Evolutionary conservation across 1,139 yeast species (phyloP).

Genomic region (Suhomyces guaymorum): DNA sequence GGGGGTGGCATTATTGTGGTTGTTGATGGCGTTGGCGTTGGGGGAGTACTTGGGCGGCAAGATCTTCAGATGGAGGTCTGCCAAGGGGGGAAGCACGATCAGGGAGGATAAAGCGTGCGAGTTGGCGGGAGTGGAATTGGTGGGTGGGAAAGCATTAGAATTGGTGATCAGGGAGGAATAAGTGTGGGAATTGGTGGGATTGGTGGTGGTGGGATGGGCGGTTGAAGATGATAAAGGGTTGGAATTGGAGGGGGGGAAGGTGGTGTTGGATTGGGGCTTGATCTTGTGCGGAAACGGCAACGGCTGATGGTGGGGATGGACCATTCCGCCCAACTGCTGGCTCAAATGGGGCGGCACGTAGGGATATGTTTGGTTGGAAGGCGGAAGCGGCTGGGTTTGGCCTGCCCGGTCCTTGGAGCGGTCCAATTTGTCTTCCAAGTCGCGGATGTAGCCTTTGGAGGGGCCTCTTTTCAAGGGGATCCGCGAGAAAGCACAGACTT

Average conservation of each 20-base stretch:
- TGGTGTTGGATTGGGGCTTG: no score
- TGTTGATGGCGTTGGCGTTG: constrained; percentile 4
- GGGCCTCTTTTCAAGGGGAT: constrained; percentile 79
- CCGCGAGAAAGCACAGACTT: constrained; percentile 62
- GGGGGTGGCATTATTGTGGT: constrained; percentile 3
- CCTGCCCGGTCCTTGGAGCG: constrained; percentile 9
- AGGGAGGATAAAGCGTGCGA: no score
- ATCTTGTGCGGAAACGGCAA: constrained; percentile 22
- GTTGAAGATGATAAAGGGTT: constrained; percentile 22
- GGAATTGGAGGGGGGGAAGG: constrained; percentile 10
- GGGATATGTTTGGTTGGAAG: no score
- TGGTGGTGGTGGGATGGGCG: no score
- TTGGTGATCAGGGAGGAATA: no score
- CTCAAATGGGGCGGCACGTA: no score
- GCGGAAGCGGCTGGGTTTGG: constrained; percentile 2
- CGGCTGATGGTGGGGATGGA: constrained; percentile 17
- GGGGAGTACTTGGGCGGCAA: constrained; percentile 9
- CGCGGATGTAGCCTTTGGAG: constrained; percentile 62
- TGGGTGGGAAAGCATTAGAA: no score
- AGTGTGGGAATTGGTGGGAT: no score
- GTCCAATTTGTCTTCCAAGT: constrained; percentile 35
- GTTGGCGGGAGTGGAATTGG: no score
- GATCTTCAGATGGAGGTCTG: constrained; percentile 17
- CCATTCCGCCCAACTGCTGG: no score
- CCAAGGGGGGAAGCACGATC: constrained; percentile 30